Evolutionary conservation across 2,329 filamentous ascomycete species (phyloP).

Genomic region (Fusarium buharicum): DNA sequence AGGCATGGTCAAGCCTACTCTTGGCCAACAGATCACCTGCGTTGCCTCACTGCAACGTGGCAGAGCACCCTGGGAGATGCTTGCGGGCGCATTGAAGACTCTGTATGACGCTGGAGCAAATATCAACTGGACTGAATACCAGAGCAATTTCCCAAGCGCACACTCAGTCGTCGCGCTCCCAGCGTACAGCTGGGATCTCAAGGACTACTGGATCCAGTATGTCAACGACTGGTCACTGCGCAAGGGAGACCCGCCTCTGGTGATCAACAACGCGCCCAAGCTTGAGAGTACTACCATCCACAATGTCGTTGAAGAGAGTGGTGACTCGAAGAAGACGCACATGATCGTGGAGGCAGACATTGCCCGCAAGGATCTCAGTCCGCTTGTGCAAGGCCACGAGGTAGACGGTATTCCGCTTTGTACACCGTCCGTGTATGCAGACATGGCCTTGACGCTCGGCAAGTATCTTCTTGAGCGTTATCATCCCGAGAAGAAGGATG

Average conservation of each 20-base stretch:
- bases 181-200: slow-evolving; percentile 76
- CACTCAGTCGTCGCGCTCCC: slow-evolving; percentile 67
- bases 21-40: slow-evolving; percentile 25
- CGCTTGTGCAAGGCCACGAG: slow-evolving; percentile 31
- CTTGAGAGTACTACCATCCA: slow-evolving; percentile 37
- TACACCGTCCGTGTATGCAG: slow-evolving; percentile 35
- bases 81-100: slow-evolving; percentile 12
- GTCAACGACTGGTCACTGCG: slow-evolving; percentile 76
- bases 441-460: slow-evolving; percentile 33
- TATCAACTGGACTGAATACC: slow-evolving; percentile 47
- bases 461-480: slow-evolving; percentile 28
- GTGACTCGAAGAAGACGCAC: slow-evolving; percentile 22
- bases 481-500: slow-evolving; percentile 15
- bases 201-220: slow-evolving; percentile 75
- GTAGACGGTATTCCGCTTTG: slow-evolving; percentile 38
- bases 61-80: slow-evolving; percentile 21
- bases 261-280: slow-evolving; percentile 13
- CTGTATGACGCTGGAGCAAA: slow-evolving; percentile 25
- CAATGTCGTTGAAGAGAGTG: slow-evolving; percentile 29
- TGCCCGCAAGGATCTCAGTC: slow-evolving; percentile 33
- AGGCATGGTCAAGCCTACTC: slow-evolving; percentile 31
- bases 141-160: slow-evolving; percentile 23
- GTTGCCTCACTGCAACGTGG: slow-evolving; percentile 29
- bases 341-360: slow-evolving; percentile 38
- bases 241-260: slow-evolving; percentile 59